phyloP scores from a whole-genome alignment of 148 eudicot genomes.

The Rhododendron molle region DNA sequence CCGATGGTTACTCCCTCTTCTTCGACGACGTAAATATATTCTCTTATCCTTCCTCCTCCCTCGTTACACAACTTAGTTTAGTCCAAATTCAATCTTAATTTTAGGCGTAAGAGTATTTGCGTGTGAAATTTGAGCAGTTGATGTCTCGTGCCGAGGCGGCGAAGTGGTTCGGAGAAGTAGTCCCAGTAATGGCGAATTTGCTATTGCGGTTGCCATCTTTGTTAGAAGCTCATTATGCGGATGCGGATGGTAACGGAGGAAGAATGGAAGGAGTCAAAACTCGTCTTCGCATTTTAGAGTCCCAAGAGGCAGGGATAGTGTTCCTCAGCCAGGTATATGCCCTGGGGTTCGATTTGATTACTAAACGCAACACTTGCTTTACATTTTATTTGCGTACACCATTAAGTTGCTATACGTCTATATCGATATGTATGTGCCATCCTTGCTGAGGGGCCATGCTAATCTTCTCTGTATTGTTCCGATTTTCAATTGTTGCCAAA shows the following conservation, averaged over 20 bases:
- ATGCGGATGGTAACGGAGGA: slow-evolving; percentile 28
- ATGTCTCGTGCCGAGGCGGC: slow-evolving; percentile 63
- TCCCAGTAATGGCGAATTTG: slow-evolving; percentile 66
- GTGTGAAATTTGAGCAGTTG: slow-evolving; percentile 37
- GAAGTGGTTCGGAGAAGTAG: slow-evolving; percentile 66
- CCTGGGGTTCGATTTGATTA: neutral
- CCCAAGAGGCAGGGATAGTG: slow-evolving; percentile 75
- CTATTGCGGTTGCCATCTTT: slow-evolving; percentile 56
- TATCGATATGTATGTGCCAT: neutral
- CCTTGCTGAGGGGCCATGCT: neutral
- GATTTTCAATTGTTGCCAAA: neutral
- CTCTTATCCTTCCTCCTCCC: neutral
- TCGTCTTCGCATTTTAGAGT: slow-evolving; percentile 65
- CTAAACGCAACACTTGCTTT: neutral
- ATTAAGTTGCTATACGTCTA: neutral
- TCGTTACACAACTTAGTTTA: neutral
- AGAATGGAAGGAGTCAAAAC: slow-evolving; percentile 38
- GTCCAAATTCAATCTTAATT: neutral
- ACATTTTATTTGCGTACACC: neutral
- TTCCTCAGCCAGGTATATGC: slow-evolving; percentile 68
- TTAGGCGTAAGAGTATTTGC: neutral
- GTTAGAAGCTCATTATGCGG: slow-evolving; percentile 68
- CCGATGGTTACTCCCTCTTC: slow-evolving; percentile 66
- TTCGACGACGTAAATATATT: slow-evolving; percentile 56
- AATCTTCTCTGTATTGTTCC: neutral